Evolutionary conservation across 1,139 yeast species (phyloP), one percentile per base, ranked within the genome.

Genomic region (Taphrina flavorubra): DNA sequence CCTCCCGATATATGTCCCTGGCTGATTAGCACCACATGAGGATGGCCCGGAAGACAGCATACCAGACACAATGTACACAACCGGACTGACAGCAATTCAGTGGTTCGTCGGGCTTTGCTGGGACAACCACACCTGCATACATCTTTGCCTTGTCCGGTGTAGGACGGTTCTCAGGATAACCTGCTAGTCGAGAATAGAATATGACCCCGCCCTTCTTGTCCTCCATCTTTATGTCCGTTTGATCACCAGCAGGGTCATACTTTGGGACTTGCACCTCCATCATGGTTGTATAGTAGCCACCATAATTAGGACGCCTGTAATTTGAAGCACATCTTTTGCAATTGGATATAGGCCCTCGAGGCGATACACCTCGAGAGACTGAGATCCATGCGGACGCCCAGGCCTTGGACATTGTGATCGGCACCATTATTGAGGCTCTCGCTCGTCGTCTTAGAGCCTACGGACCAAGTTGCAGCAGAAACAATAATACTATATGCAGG

Each of bases 51-150:
- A 18, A 20, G n/a, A 49, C 8, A 10, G 11, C 58, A 7, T 34
- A 53, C 67, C 67, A 63, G 13, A 63, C 67, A 31, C 67, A 63
- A 36, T 63, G 67, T 13, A 63, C 67, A 63, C 67, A 63, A n/a
- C 67, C 67, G 11, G 67, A 63, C 25, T 63, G 67, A 16, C 67
- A 63, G 47, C 67, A 63, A n/a, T 63, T 63, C 55, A 63, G 46
- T 14, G 67, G 67, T 39, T 63, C 67, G 14, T 63, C 67, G 10
- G 67, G 67, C 39, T 55, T 42, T 13, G 67, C 42, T 37, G 67
- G 67, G 16, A 63, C 67, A 37, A 63, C 20, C 16, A 63, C 56
- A 13, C 67, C 67, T 13, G 55, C 51, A 16, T 63, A 63, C 67
- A 55, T 63, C 20, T 47, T 53, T 13, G 67, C 51, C 36, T 40